These are phyloP conservation scores for Nothopassalora personata DNA, from an alignment of 2,329 filamentous ascomycete species.

Conservation along the genomic window DNA sequence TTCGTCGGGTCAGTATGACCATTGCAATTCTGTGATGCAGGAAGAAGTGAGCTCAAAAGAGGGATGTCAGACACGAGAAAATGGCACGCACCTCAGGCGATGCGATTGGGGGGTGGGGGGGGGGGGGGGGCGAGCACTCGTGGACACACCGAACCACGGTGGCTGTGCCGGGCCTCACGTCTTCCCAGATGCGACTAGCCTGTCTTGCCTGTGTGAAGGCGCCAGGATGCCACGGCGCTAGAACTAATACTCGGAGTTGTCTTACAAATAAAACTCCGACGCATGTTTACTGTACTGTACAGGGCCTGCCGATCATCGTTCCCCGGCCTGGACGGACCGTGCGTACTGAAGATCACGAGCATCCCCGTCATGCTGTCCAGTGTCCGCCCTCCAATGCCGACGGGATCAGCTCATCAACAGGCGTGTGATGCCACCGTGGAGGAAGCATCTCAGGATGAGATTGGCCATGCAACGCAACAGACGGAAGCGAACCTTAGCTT, in stretches of 20 bases:
- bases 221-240: too few species aligned
- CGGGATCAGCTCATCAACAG: neutral
- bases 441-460: too few species aligned
- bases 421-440: too few species aligned
- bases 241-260: too few species aligned
- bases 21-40: neutral
- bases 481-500: neutral
- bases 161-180: neutral
- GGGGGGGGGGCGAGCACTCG: neutral
- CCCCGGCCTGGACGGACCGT: neutral
- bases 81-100: neutral
- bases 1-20: constrained; percentile 6
- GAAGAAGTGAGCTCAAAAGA: neutral
- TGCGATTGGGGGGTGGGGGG: too few species aligned
- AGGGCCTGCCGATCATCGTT: neutral
- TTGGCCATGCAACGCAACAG: neutral
- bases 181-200: neutral
- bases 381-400: neutral
- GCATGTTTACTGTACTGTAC: neutral
- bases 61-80: neutral
- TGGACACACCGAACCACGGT: neutral
- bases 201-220: too few species aligned
- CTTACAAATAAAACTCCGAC: too few species aligned
- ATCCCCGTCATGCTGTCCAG: neutral
- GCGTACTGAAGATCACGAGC: neutral